A percentile compares a stretch with the other conserved stretches of the same genome.
Evolutionary conservation across 2,329 filamentous ascomycete genomes (phyloP).

Genomic region (Alternaria postmessia): DNA sequence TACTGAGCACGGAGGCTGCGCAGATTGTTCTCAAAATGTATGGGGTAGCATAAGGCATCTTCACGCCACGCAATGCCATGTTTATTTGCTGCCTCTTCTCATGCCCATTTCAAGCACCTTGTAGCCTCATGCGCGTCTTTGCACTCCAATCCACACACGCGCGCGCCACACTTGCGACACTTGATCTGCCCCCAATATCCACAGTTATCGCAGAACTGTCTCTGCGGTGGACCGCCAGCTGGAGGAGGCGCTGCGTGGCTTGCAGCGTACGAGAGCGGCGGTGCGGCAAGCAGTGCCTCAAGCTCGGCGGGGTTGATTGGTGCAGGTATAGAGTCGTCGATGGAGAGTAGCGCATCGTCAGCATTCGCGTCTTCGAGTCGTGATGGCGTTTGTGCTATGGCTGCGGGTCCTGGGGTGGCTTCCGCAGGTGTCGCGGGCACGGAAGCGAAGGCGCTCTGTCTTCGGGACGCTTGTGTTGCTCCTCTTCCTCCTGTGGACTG

Average conservation of each 20-base stretch:
- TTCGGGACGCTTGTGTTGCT: conserved; percentile 27
- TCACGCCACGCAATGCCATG: background rate
- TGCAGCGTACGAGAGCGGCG: conserved; percentile 73
- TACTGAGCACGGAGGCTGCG: conserved; percentile 22
- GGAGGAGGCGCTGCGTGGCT: conserved; percentile 58
- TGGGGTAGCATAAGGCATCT: conserved; percentile 25
- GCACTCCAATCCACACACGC: conserved; percentile 80
- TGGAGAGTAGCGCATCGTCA: conserved; percentile 64
- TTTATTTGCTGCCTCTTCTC: background rate
- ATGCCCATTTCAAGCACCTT: conserved; percentile 57
- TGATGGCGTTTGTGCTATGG: conserved; percentile 11
- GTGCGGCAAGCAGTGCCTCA: conserved; percentile 67
- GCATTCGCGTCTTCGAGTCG: conserved; percentile 25
- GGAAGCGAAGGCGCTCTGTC: conserved; percentile 36
- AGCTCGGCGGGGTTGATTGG: conserved; percentile 69
- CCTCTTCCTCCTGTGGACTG: conserved; percentile 23
- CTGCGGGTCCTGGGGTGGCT: conserved; percentile 32
- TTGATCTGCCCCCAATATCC: conserved; percentile 81
- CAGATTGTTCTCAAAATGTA: conserved; percentile 2
- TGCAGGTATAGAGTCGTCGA: conserved; percentile 63
- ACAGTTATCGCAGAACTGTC: conserved; percentile 79
- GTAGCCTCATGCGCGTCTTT: conserved; percentile 76
- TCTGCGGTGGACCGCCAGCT: conserved; percentile 57
- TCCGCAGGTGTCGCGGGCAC: conserved; percentile 39
- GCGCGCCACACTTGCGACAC: conserved; percentile 79